Evolutionary conservation across 495 filamentous ascomycete genomes (phyloP).

Genomic region (Penicillium verhagenii): DNA sequence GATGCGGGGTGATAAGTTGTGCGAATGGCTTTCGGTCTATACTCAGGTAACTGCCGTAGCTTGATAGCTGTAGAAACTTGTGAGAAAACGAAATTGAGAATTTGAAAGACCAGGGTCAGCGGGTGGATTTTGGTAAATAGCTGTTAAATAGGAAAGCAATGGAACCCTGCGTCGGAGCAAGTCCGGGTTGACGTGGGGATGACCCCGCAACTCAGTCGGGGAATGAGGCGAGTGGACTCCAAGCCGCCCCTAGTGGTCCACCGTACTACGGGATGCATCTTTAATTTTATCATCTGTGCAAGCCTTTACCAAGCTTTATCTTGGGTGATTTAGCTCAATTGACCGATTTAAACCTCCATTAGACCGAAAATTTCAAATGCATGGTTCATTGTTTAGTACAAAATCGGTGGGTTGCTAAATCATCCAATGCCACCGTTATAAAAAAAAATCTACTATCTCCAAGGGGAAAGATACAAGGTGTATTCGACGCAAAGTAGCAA

Average conservation of each 20-base stretch:
- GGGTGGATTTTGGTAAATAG: neutral
- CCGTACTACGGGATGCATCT: too few relatives aligned
- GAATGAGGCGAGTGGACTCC: neutral
- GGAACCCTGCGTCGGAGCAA: constrained; percentile 9
- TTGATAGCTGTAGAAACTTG: neutral
- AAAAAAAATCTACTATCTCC: constrained; percentile 17
- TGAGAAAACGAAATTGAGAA: neutral
- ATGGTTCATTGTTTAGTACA: constrained; percentile 3
- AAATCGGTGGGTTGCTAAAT: neutral
- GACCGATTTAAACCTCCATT: neutral
- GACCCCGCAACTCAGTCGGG: constrained; percentile 8
- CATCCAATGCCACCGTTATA: constrained; percentile 5
- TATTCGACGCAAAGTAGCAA: constrained; percentile 1
- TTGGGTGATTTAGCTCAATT: neutral
- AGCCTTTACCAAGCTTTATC: neutral
- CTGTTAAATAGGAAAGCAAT: constrained; percentile 16
- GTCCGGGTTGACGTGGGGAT: constrained; percentile 2
- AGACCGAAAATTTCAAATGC: neutral
- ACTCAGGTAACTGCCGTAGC: too few relatives aligned
- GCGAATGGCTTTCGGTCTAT: neutral
- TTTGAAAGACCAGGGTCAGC: neutral
- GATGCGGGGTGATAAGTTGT: neutral
- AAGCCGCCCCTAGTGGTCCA: neutral
- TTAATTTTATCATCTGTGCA: neutral
- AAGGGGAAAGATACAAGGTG: constrained; percentile 4